A percentile compares a stretch with the other conserved stretches of the same genome.
Evolutionary conservation across 2,329 filamentous ascomycete species (phyloP).

Genomic region (Diaporthe sp.): DNA sequence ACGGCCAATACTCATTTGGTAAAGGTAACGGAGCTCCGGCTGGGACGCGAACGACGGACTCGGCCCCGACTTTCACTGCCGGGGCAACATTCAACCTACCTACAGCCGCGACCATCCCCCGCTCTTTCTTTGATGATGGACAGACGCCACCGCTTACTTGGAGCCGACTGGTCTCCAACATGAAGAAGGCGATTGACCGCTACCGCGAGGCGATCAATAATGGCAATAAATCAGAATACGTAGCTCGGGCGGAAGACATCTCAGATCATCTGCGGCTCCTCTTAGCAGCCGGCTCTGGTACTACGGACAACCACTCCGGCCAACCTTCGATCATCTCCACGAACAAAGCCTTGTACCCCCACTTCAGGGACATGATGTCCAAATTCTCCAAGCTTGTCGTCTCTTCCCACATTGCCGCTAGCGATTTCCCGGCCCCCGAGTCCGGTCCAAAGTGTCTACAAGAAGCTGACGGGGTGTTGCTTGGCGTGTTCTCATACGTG

Average conservation of each 20-base stretch:
- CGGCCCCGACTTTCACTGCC: constrained; percentile 67
- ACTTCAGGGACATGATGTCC: constrained; percentile 99
- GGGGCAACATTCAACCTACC: constrained; percentile 70
- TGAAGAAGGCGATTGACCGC: constrained; percentile 89
- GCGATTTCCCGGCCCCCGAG: constrained; percentile 95
- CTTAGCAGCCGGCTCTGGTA: constrained; percentile 95
- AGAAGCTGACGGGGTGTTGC: constrained; percentile 95
- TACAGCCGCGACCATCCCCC: constrained; percentile 74
- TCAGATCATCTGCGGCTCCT: constrained; percentile 95
- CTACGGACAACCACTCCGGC: constrained; percentile 98
- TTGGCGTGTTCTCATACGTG: constrained; percentile 96
- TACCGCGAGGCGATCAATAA: constrained; percentile 92
- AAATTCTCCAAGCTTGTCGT: constrained; percentile 99
- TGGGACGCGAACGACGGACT: constrained; percentile 50
- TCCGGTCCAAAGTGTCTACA: constrained; percentile 95
- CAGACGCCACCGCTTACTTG: constrained; percentile 85
- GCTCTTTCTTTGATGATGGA: constrained; percentile 93
- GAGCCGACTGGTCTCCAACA: constrained; percentile 91
- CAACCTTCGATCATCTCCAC: constrained; percentile 99
- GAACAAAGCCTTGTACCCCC: constrained; percentile 96
- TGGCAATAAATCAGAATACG: constrained; percentile 89
- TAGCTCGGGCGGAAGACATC: constrained; percentile 95
- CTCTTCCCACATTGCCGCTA: constrained; percentile 96
- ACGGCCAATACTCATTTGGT: constrained; percentile 72
- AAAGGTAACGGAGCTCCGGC: constrained; percentile 56